phyloP scores from a whole-genome alignment of 306 rosid species.

The Glycine latifolia region DNA sequence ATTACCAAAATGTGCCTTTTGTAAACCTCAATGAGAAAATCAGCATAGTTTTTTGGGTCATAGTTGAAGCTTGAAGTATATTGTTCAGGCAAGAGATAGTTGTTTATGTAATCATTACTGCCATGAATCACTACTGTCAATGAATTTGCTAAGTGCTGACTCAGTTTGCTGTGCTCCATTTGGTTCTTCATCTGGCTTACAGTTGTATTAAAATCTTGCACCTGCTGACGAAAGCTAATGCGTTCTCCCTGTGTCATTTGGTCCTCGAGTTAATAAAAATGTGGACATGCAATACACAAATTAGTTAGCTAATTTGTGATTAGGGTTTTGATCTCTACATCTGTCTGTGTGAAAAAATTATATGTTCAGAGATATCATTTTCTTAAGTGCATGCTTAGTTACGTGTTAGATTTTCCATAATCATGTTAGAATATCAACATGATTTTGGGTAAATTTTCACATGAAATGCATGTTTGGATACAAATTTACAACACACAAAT shows the following conservation, averaged over 20 bases:
- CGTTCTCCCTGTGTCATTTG: slow-evolving; percentile 47
- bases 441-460: no score
- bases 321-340: no score
- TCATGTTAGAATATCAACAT: no score
- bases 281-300: neutral
- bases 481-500: no score
- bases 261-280: neutral
- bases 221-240: slow-evolving; percentile 44
- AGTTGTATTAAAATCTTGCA: slow-evolving; percentile 49
- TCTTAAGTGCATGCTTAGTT: no score
- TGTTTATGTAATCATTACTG: slow-evolving; percentile 57
- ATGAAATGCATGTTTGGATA: no score
- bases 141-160: slow-evolving; percentile 50
- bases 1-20: slow-evolving; percentile 41
- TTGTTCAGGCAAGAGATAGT: slow-evolving; percentile 47
- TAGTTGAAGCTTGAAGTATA: slow-evolving; percentile 42
- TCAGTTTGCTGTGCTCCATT: slow-evolving; percentile 42
- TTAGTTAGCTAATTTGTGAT: neutral
- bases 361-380: no score
- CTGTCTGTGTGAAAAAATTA: no score
- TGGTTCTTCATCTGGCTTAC: slow-evolving; percentile 43
- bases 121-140: slow-evolving; percentile 42
- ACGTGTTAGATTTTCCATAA: no score
- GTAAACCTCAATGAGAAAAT: slow-evolving; percentile 43
- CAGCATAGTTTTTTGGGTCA: slow-evolving; percentile 42